These are phyloP conservation scores for Fusarium newnesense DNA, from an alignment of 2,329 filamentous ascomycete genomes.

Conservation along the genomic window DNA sequence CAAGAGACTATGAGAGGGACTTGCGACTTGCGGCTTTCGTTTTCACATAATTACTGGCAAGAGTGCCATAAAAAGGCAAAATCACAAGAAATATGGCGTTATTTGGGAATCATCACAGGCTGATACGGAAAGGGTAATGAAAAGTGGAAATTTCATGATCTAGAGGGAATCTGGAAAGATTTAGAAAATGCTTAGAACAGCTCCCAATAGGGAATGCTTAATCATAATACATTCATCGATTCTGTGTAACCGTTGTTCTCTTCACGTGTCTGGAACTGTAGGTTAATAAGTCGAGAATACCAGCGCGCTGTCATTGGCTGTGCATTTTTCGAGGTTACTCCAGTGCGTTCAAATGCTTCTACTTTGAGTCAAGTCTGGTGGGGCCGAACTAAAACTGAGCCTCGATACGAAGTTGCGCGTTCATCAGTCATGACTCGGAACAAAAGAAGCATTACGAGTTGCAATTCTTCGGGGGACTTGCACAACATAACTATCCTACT, in stretches of 20 bases:
- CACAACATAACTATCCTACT: fast-evolving
- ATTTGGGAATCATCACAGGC: fast-evolving
- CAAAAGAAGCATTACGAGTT: fast-evolving
- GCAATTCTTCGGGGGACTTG: neutral
- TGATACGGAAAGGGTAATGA: neutral
- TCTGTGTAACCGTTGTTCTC: no score
- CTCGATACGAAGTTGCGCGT: neutral
- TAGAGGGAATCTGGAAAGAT: no score
- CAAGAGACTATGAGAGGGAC: neutral
- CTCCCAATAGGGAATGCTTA: neutral
- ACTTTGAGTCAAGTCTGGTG: neutral
- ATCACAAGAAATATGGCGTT: no score
- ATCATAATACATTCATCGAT: neutral
- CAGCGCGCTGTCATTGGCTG: no score
- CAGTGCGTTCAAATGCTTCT: conserved; percentile 27
- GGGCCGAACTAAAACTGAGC: neutral
- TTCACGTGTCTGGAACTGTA: no score
- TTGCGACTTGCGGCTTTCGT: no score
- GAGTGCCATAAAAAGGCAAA: neutral
- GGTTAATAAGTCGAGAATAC: no score
- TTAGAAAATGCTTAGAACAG: neutral
- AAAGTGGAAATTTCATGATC: neutral
- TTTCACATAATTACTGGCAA: neutral
- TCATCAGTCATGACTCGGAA: neutral
- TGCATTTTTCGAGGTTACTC: no score